These are phyloP conservation scores for Lentinus brumalis DNA, from an alignment of 768 basidiomycete genomes.

Conservation along the genomic window DNA sequence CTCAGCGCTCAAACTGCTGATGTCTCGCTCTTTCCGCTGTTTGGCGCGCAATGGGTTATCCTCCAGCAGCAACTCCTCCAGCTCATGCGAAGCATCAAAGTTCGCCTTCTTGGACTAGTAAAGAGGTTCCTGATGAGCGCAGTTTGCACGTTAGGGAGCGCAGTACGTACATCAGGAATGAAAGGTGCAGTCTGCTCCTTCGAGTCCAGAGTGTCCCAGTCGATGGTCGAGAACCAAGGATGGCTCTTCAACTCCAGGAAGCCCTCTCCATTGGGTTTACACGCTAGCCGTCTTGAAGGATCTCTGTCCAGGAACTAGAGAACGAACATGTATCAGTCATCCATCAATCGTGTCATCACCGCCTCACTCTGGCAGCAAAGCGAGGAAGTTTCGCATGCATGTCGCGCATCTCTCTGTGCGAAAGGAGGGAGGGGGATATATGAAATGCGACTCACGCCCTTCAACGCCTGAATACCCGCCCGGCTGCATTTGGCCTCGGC, in stretches of 20 bases:
- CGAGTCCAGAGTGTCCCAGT: slow-evolving; percentile 84
- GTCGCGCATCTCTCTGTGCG: neutral
- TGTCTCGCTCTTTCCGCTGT: slow-evolving; percentile 86
- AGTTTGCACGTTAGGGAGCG: slow-evolving; percentile 4
- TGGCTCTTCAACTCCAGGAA: slow-evolving; percentile 77
- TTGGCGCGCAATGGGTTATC: slow-evolving; percentile 97
- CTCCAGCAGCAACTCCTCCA: slow-evolving; percentile 93
- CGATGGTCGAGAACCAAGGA: slow-evolving; percentile 86
- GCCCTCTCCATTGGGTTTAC: slow-evolving; percentile 77
- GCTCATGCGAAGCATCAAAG: slow-evolving; percentile 97
- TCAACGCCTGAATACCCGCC: slow-evolving; percentile 76
- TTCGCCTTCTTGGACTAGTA: slow-evolving; percentile 95
- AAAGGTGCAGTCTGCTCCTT: slow-evolving; percentile 82
- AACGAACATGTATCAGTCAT: slow-evolving; percentile 9
- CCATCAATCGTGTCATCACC: neutral
- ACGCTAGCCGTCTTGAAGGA: slow-evolving; percentile 76
- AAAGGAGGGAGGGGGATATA: neutral
- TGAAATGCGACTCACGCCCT: slow-evolving; percentile 58
- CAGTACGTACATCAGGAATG: slow-evolving; percentile 74
- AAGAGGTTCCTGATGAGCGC: slow-evolving; percentile 9
- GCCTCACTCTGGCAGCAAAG: neutral
- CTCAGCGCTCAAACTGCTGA: slow-evolving; percentile 78
- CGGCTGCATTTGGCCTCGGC: slow-evolving; percentile 78
- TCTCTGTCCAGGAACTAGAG: slow-evolving; percentile 86
- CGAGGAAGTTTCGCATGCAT: neutral